These are phyloP conservation scores for Mayamaea pseudoterrestris DNA, from an alignment of 108 stramenopile genomes.

Conservation along the genomic window DNA sequence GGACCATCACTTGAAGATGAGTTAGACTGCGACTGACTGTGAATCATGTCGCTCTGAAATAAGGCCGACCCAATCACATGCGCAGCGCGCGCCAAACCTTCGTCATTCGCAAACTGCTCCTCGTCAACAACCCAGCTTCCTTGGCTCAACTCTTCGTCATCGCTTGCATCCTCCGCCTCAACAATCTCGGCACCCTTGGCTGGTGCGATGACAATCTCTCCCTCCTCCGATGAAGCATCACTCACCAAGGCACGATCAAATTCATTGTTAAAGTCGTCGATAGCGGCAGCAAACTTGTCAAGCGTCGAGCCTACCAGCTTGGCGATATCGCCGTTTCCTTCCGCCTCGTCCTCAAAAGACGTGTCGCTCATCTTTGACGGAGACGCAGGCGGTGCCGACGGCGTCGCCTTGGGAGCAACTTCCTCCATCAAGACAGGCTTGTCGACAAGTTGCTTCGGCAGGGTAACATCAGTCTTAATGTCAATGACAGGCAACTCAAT, in stretches of 20 bases:
- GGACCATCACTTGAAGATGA: constrained; percentile 1
- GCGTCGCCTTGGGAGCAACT: too few relatives aligned
- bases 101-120: constrained; percentile 22
- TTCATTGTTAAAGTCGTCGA: constrained; percentile 26
- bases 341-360: constrained; percentile 61
- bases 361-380: too few relatives aligned
- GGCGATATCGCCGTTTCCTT: constrained; percentile 58
- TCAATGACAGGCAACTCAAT: too few relatives aligned
- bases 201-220: constrained; percentile 3
- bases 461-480: too few relatives aligned
- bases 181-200: constrained; percentile 2
- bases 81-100: constrained; percentile 32
- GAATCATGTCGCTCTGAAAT: constrained; percentile 45
- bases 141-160: constrained; percentile 14
- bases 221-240: not conserved
- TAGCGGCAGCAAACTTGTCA: constrained; percentile 28
- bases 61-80: constrained; percentile 54
- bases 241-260: constrained; percentile 3
- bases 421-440: too few relatives aligned
- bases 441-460: too few relatives aligned
- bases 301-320: constrained; percentile 50
- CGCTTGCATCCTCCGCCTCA: constrained; percentile 9
- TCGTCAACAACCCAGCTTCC: constrained; percentile 15
- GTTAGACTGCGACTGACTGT: constrained; percentile 5
- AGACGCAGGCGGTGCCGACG: too few relatives aligned